Evolutionary conservation across 805 yeast species (phyloP), one percentile per base, ranked within the genome.

Genomic region (Candida glaebosa): DNA sequence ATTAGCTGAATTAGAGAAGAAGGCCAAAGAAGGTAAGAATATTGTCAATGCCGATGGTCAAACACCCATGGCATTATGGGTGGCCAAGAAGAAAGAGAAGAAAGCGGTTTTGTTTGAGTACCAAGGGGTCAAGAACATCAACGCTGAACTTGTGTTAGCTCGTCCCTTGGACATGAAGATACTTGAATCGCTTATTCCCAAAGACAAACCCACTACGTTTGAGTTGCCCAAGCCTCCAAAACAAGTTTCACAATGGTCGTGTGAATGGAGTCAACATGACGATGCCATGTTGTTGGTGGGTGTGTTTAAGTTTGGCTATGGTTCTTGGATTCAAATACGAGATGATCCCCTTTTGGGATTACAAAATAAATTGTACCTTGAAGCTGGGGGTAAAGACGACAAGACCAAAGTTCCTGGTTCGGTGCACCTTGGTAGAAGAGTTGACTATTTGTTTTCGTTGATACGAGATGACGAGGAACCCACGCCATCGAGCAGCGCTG

Each of bases 261-360:
- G 96, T 53, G 81, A 79, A 20, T 93, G 99, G 99, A 71, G 72
- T 2, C 71, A 74, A 10, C 78, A 73, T 24, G 96, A 93, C 57
- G 99, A 93, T 60, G 85, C 89, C 39, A 85, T 81, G 80, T 71
- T 93, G 40, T 61, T 93, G 46, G 78, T 86, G 26, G 99, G 99
- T 48, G 85, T 91, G 17, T 76, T 78, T 56, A 89, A 87, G 63
- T 90, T 90, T 63, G 99, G 99, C 0, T 90, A 88, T 61, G 98
- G 98, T 14, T 82, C 96, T 1, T 93, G 99, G 99, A 60, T 76
- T 2, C 90, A 86, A 56, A 90, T 93, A 35, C 75, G 99, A 57
- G 99, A 93, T 65, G 99, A 93, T 64, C 98, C 99, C 2, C 75
- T 87, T 39, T 72, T 93, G 44, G 90, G 89, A 8, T 70, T 93